These are phyloP conservation scores for Verticillium klebahnii DNA, from an alignment of 2,329 filamentous ascomycete species.

Conservation along the genomic window DNA sequence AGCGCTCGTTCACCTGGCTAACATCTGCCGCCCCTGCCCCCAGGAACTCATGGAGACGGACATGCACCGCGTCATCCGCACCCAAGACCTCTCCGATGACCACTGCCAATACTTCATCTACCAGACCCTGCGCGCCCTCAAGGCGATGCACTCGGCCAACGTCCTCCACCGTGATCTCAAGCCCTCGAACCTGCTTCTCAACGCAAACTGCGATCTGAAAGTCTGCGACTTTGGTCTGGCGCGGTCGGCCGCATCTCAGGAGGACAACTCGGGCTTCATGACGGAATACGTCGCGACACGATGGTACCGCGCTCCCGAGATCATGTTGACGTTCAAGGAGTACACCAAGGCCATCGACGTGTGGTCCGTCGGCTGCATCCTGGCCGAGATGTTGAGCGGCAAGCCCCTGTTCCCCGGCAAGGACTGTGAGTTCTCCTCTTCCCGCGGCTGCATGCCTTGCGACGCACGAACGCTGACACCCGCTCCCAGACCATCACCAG, in stretches of 20 bases:
- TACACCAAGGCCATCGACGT: conserved; percentile 99
- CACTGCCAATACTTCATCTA: conserved; percentile 99
- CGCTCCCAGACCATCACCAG: conserved; percentile 81
- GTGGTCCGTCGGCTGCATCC: conserved; percentile 96
- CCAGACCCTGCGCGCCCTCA: conserved; percentile 93
- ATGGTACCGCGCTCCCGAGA: conserved; percentile 98
- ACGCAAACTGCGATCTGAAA: conserved; percentile 98
- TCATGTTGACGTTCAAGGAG: conserved; percentile 99
- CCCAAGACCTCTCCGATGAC: conserved; percentile 96
- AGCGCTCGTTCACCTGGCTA: conserved; percentile 5
- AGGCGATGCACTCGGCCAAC: conserved; percentile 99
- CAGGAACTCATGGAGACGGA: conserved; percentile 99
- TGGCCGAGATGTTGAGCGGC: conserved; percentile 97
- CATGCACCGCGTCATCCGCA: conserved; percentile 98
- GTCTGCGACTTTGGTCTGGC: conserved; percentile 98
- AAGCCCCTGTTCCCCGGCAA: conserved; percentile 98
- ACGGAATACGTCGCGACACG: conserved; percentile 99
- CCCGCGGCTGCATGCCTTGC: background rate
- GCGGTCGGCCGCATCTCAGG: conserved; percentile 90
- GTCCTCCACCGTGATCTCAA: conserved; percentile 97
- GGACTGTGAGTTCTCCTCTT: conserved; percentile 64
- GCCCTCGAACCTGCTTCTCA: conserved; percentile 92
- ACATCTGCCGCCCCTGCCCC: conserved; percentile 6
- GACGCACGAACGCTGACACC: background rate
- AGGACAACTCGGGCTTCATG: conserved; percentile 99